phyloP scores from a whole-genome alignment of 1,139 yeast species.

The Kodamaea derodonti region DNA sequence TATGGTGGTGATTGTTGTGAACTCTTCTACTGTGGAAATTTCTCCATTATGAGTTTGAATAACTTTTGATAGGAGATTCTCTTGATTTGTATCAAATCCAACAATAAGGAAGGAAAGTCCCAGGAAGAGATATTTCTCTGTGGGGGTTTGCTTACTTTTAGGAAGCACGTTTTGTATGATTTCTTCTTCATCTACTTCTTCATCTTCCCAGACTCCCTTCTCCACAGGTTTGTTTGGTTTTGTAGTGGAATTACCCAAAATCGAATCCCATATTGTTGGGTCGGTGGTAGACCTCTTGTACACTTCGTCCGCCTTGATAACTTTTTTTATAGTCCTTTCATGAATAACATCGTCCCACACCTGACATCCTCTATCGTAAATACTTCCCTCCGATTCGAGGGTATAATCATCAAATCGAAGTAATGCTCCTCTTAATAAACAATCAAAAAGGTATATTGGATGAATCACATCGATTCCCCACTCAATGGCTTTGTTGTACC shows the following conservation, averaged over 20 bases:
- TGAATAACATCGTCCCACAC: conserved; percentile 15
- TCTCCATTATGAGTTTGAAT: conserved; percentile 44
- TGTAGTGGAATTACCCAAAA: not conserved
- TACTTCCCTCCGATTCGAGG: conserved; percentile 37
- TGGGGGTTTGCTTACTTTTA: no score
- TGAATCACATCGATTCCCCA: conserved; percentile 72
- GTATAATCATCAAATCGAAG: conserved; percentile 47
- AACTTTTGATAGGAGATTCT: conserved; percentile 28
- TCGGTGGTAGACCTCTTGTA: conserved; percentile 38
- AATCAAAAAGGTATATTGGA: conserved; percentile 71
- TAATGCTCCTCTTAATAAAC: conserved; percentile 57
- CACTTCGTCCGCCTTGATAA: conserved; percentile 37
- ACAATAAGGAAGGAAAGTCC: conserved; percentile 34
- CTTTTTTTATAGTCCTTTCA: conserved; percentile 22
- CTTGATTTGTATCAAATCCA: conserved; percentile 36
- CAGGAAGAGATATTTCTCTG: conserved; percentile 22
- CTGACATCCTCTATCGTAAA: conserved; percentile 9
- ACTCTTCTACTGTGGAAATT: conserved; percentile 17
- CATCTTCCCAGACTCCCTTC: not conserved
- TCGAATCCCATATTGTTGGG: conserved; percentile 12
- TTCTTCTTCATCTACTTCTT: conserved; percentile 1
- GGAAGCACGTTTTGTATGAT: not conserved
- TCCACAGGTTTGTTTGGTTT: not conserved
- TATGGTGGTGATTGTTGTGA: conserved; percentile 28
- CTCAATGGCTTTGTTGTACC: conserved; percentile 59